Conservation (phyloP, 495 filamentous ascomycete genomes). For the Usnea hakonensis region DNA sequence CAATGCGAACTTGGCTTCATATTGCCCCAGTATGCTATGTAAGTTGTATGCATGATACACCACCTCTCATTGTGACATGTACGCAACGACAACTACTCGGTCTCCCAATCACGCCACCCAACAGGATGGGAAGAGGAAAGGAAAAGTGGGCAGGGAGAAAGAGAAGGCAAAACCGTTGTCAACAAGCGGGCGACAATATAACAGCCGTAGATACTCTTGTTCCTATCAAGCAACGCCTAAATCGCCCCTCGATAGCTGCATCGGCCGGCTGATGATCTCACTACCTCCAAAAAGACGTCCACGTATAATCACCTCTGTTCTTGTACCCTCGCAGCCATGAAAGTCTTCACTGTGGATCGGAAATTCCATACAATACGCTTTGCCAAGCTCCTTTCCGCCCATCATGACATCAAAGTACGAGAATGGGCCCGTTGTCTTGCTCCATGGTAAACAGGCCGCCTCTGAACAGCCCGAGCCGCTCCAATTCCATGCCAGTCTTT, state of each 20-base stretch:
- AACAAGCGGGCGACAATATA: not conserved
- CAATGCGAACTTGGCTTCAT: not conserved
- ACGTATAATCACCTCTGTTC: not conserved
- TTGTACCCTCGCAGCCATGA: not conserved
- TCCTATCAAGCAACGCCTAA: not conserved
- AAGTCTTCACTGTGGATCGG: not conserved
- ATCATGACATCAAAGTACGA: not conserved
- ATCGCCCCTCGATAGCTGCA: not conserved
- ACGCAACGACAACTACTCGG: too few relatives aligned
- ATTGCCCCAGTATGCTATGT: too few relatives aligned
- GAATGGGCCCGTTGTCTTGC: conserved; percentile 7
- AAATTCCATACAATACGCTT: not conserved
- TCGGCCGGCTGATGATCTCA: not conserved
- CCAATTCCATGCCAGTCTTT: conserved; percentile 1
- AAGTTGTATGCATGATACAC: too few relatives aligned
- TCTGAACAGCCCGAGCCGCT: not conserved
- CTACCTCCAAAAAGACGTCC: not conserved
- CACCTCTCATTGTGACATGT: too few relatives aligned
- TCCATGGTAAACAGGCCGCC: not conserved
- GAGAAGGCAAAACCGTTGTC: not conserved
- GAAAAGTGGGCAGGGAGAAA: too few relatives aligned
- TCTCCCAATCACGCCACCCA: too few relatives aligned
- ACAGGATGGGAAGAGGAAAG: too few relatives aligned
- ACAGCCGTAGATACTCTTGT: not conserved
- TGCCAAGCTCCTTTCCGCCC: conserved; percentile 1